Evolutionary conservation across 305 asterid genomes (phyloP).

Genomic region (Solanum hybrid): DNA sequence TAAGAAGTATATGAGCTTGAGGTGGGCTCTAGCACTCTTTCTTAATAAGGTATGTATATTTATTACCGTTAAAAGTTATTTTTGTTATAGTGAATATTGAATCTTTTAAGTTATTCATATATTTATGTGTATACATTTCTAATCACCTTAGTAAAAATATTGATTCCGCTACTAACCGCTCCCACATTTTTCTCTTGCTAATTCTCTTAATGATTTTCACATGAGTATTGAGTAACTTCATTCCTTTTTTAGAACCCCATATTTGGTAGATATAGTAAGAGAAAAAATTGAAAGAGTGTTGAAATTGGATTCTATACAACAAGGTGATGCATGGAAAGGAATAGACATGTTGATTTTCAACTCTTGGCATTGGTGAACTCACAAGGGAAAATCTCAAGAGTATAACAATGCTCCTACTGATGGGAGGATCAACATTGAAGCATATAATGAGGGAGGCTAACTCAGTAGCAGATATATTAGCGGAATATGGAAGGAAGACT

Average conservation of each 20-base stretch:
- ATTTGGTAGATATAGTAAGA: slow-evolving; percentile 25
- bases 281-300: slow-evolving; percentile 21
- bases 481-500: too few relatives aligned
- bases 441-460: too few relatives aligned
- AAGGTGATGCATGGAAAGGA: slow-evolving; percentile 35
- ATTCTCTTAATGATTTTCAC: neutral
- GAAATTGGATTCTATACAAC: slow-evolving; percentile 29
- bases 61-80: too few relatives aligned
- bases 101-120: too few relatives aligned
- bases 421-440: too few relatives aligned
- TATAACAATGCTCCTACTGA: too few relatives aligned
- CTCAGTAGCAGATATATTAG: too few relatives aligned
- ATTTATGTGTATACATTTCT: neutral
- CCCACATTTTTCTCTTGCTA: neutral
- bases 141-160: neutral
- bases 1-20: too few relatives aligned
- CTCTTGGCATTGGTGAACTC: neutral
- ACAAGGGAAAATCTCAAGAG: neutral
- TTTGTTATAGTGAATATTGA: too few relatives aligned
- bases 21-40: too few relatives aligned
- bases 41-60: too few relatives aligned
- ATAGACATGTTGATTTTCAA: slow-evolving; percentile 6
- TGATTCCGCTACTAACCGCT: neutral
- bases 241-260: slow-evolving; percentile 12
- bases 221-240: slow-evolving; percentile 20